Base-by-base conservation (phyloP, 352 stramenopile species). In the Stephanocyclus meneghinianus region DNA sequence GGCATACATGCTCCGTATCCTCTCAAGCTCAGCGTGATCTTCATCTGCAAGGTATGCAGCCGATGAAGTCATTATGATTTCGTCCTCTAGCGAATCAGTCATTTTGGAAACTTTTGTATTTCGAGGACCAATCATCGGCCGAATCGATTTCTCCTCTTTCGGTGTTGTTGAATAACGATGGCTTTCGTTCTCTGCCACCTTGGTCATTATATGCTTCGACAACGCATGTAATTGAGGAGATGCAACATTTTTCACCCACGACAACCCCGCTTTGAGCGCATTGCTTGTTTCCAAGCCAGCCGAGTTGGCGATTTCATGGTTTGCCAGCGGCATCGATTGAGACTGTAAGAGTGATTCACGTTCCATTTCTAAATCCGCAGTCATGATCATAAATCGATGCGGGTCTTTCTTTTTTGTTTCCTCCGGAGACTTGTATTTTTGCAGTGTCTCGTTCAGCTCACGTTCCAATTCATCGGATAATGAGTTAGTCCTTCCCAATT, bases 361-460 rank as follows among this genome's bases (percentile, higher is more conserved):
- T 47, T 83, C 76, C 69, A 44, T 76, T 47, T 83, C 76, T 42
- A 77, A 64, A 50, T 65, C 53, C 42, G 50, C 60, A 11, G 69
- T 72, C 62, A 83, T 83, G 13, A 37, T 78, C 63, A 83, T 83
- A 47, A 83, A 83, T 4, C 76, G 68, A 69, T 78, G 48, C 5
- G 70, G 69, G 67, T 78, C 63, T 37, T 83, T 83, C 48, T 26
- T 42, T 51, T 69, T 51, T 55, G 59, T 56, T 21, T 37, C 29
- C 40, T 62, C 16, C 10, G 57, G 2, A 26, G 13, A 6, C 47
- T 21, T 21, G 11, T 45, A 8, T 0, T 63, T 26, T 21, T 47
- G 26, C 5, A 51, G 29, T 2, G 8, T 73, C 47, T 71, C 50
- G n/a, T 68, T 61, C 47, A 80, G 32, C 37, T 80, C 73, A 71